Evolutionary conservation across 23 red algal species (phyloP), one percentile per base, ranked within the genome.

Genomic region (Chondrus crispus): DNA sequence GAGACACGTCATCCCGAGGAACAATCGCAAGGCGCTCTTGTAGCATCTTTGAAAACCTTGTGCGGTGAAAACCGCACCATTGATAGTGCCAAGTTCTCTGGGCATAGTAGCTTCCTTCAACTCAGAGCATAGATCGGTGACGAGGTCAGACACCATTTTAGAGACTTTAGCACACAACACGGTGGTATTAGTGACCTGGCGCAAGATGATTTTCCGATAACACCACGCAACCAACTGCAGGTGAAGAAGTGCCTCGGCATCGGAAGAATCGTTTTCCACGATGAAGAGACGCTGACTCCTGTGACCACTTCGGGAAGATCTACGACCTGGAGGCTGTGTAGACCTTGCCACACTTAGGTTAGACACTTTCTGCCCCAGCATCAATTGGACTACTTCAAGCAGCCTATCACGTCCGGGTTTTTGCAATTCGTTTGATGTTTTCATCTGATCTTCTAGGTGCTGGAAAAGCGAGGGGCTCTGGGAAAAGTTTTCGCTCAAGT

Each of bases 211-310:
- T 16, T 46, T 22, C 20, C 81, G 40, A 58, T 88, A 88, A 51
- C 85, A 88, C 16, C 85, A 51, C 6, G 85, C 62, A 42, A 76
- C n/a, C 38, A 88, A 51, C 20, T 88, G 85, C 85, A 88, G 73
- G 42, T 24, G 41, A 5, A 88, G 28, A 29, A 88, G 20, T 24
- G 18, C 55, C 39, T 88, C 85, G 22, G 54, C 62, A 18, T 28
- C 14, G 13, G 35, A 16, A 7, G 46, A 74, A 54, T 26, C 45
- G 11, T 88, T 68, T 36, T 88, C 85, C 4, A 88, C 48, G 55
- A 48, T 30, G 54, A 88, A 88, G 35, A 88, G 52, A 1, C 68
- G 85, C n/a, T n/a, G n/a, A n/a, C n/a, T n/a, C n/a, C n/a, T n/a
- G n/a, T n/a, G n/a, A n/a, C n/a, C n/a, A n/a, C n/a, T n/a, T n/a